Evolutionary conservation across 768 basidiomycete genomes (phyloP).

Genomic region (Calvatia gigantea): DNA sequence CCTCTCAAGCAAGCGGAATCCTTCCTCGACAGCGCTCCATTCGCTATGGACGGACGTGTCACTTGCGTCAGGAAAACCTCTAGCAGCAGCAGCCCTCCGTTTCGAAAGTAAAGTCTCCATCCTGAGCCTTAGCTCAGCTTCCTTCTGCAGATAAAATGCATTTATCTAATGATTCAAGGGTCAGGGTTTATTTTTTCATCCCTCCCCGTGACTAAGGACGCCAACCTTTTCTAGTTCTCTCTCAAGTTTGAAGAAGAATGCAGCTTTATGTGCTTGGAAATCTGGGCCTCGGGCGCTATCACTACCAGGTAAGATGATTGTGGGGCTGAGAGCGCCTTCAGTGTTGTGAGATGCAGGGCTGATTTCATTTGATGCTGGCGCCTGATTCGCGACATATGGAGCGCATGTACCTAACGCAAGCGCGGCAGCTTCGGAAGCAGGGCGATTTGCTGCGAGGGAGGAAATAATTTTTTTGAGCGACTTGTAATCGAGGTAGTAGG

Average conservation of each 20-base stretch:
- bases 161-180: slow-evolving; percentile 97
- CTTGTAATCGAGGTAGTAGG: slow-evolving; percentile 98
- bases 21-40: slow-evolving; percentile 96
- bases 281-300: slow-evolving; percentile 77
- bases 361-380: slow-evolving; percentile 27
- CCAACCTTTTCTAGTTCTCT: slow-evolving; percentile 96
- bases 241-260: slow-evolving; percentile 98
- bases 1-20: slow-evolving; percentile 89
- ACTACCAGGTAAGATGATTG: slow-evolving; percentile 59
- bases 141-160: slow-evolving; percentile 95
- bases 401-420: slow-evolving; percentile 82
- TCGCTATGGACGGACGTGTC: slow-evolving; percentile 73
- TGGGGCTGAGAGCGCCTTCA: slow-evolving; percentile 26
- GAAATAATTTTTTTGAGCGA: slow-evolving; percentile 98
- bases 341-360: slow-evolving; percentile 37
- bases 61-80: slow-evolving; percentile 67
- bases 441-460: slow-evolving; percentile 85
- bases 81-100: slow-evolving; percentile 76
- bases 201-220: slow-evolving; percentile 15
- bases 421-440: slow-evolving; percentile 86
- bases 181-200: slow-evolving; percentile 5
- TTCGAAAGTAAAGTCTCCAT: slow-evolving; percentile 93
- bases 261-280: slow-evolving; percentile 93
- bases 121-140: slow-evolving; percentile 88
- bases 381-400: slow-evolving; percentile 34